phyloP scores from a whole-genome alignment of 257 asterid species.

The Nicotiana tomentosiformis region DNA sequence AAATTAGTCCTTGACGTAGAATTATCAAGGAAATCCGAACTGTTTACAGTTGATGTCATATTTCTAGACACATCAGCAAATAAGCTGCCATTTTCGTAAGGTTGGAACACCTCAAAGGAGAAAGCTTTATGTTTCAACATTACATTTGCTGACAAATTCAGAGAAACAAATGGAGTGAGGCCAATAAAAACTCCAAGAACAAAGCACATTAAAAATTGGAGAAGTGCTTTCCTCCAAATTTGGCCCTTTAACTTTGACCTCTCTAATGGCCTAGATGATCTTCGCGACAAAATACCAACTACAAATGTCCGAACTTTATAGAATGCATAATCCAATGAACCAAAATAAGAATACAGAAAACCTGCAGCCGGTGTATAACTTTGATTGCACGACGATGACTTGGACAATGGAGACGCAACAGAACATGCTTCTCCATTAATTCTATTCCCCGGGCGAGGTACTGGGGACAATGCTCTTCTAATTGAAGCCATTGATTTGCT shows the following conservation, averaged over 20 bases:
- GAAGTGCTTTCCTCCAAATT: conserved; percentile 48
- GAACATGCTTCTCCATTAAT: conserved; percentile 51
- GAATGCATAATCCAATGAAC: conserved; percentile 45
- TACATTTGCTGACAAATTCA: conserved; percentile 24
- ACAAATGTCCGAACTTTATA: conserved; percentile 33
- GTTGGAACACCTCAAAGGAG: conserved; percentile 28
- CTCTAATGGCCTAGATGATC: conserved; percentile 44
- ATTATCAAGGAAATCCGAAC: conserved; percentile 16
- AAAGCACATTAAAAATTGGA: conserved; percentile 59
- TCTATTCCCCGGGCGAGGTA: conserved; percentile 40
- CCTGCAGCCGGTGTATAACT: conserved; percentile 30
- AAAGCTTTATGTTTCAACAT: conserved; percentile 33
- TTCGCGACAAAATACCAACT: conserved; percentile 40
- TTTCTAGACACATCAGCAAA: conserved; percentile 20
- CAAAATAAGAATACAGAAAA: conserved; percentile 25
- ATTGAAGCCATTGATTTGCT: conserved; percentile 50
- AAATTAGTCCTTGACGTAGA: conserved; percentile 13
- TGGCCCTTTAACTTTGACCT: conserved; percentile 51
- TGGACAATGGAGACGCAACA: conserved; percentile 54
- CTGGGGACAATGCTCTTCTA: conserved; percentile 60
- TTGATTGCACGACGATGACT: conserved; percentile 43
- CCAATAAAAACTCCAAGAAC: conserved; percentile 52
- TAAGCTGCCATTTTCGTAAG: neutral
- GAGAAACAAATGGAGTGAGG: conserved; percentile 45
- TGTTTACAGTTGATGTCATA: conserved; percentile 18